phyloP scores from a whole-genome alignment of 768 basidiomycete genomes.

The Auriscalpium microsporum region DNA sequence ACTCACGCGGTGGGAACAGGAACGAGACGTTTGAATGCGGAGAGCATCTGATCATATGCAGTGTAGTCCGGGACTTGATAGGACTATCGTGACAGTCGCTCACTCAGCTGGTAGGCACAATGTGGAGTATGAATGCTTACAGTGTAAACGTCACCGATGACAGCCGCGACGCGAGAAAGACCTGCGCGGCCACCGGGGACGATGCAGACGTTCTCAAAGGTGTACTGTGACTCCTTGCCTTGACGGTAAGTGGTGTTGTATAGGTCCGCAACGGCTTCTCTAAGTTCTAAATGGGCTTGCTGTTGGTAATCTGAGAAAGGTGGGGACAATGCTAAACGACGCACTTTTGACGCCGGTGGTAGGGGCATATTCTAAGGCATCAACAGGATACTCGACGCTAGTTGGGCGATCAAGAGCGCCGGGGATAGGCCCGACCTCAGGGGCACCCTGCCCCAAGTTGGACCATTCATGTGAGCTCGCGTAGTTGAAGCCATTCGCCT shows the following conservation, averaged over 20 bases:
- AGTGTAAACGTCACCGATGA: slow-evolving; percentile 83
- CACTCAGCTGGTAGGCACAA: slow-evolving; percentile 2
- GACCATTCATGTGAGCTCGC: slow-evolving; percentile 74
- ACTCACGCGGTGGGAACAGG: slow-evolving; percentile 84
- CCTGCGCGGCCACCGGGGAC: slow-evolving; percentile 92
- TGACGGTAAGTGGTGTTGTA: slow-evolving; percentile 86
- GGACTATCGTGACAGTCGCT: slow-evolving; percentile 35
- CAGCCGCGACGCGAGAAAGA: slow-evolving; percentile 83
- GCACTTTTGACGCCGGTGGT: slow-evolving; percentile 84
- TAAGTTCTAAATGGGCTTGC: slow-evolving; percentile 44
- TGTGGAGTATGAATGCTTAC: slow-evolving; percentile 27
- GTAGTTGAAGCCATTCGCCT: slow-evolving; percentile 88
- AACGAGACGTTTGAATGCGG: slow-evolving; percentile 82
- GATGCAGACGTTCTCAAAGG: slow-evolving; percentile 88
- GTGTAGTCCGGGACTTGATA: slow-evolving; percentile 93
- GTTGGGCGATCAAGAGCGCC: slow-evolving; percentile 60
- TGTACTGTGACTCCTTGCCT: slow-evolving; percentile 78
- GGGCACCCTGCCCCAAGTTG: slow-evolving; percentile 88
- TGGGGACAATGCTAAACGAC: not conserved
- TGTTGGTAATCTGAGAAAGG: not conserved
- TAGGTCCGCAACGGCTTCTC: slow-evolving; percentile 82
- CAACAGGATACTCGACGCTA: slow-evolving; percentile 54
- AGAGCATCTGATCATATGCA: slow-evolving; percentile 75
- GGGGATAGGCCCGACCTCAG: slow-evolving; percentile 81
- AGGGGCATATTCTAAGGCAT: slow-evolving; percentile 84